Conservation (phyloP, 192 early-diverging fungal genomes). For the Coemansia sp. region DNA sequence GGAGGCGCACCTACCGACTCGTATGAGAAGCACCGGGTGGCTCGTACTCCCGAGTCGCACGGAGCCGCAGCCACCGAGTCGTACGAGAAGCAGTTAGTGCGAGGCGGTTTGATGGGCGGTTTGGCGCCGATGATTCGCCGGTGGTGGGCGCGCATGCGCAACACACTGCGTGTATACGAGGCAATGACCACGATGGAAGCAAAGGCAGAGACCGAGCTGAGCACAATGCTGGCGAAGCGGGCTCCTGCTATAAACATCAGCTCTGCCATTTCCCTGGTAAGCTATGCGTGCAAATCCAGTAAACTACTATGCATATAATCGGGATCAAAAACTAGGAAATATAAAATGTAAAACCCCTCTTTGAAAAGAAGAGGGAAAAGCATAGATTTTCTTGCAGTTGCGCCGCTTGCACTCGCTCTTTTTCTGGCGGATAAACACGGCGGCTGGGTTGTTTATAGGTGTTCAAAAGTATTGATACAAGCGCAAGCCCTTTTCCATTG, state of each 20-base stretch:
- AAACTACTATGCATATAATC: background rate
- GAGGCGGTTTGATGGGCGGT: background rate
- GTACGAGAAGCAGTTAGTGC: slow-evolving; percentile 37
- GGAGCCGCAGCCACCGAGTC: slow-evolving; percentile 24
- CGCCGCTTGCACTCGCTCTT: background rate
- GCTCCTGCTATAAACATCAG: slow-evolving; percentile 20
- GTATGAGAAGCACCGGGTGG: background rate
- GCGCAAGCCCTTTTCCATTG: background rate
- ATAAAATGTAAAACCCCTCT: background rate
- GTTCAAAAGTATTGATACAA: background rate
- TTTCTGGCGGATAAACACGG: background rate
- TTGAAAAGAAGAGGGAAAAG: slow-evolving; percentile 1
- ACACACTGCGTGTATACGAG: slow-evolving; percentile 34
- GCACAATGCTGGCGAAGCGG: slow-evolving; percentile 34
- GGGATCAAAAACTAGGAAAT: background rate
- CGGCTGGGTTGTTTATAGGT: background rate
- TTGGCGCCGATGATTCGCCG: slow-evolving; percentile 30
- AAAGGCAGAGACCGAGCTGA: slow-evolving; percentile 37
- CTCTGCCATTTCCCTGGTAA: slow-evolving; percentile 6
- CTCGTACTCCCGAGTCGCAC: background rate
- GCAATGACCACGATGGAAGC: slow-evolving; percentile 36
- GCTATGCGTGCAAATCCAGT: background rate
- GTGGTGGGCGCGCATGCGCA: slow-evolving; percentile 40
- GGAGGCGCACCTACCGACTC: background rate
- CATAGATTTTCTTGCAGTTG: background rate